A percentile compares a stretch with the other conserved stretches of the same genome.
Conservation (phyloP, 805 yeast species). For the Debaryomyces prosopidis region DNA sequence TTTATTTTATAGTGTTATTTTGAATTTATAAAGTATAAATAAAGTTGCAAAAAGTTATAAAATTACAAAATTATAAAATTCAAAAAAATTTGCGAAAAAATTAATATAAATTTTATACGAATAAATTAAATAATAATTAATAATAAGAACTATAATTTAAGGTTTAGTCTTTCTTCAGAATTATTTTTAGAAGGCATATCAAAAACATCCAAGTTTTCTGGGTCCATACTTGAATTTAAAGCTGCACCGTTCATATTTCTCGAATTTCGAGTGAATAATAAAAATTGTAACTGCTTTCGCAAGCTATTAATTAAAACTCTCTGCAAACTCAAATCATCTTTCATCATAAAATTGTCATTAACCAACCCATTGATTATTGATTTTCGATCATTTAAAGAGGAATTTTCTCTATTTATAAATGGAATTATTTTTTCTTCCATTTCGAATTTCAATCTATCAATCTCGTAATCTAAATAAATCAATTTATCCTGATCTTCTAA, state of each 20-base stretch:
- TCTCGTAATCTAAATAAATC: constrained; percentile 37
- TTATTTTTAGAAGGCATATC: constrained; percentile 27
- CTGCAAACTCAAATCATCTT: constrained; percentile 50
- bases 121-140: too few relatives aligned
- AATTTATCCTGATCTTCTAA: constrained; percentile 28
- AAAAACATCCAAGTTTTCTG: constrained; percentile 18
- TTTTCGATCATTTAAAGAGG: constrained; percentile 25
- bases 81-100: too few relatives aligned
- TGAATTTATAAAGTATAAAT: too few relatives aligned
- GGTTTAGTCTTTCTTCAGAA: constrained; percentile 36
- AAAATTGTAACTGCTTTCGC: constrained; percentile 52
- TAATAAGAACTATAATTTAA: constrained; percentile 21
- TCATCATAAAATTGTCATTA: constrained; percentile 39
- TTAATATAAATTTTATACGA: not conserved
- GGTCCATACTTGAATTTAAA: not conserved
- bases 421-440: constrained; percentile 40
- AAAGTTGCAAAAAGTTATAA: too few relatives aligned
- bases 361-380: constrained; percentile 31
- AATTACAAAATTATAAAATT: too few relatives aligned
- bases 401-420: constrained; percentile 24
- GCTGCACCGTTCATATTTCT: constrained; percentile 11
- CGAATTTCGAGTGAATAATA: constrained; percentile 41
- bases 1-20: too few relatives aligned
- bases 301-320: constrained; percentile 44
- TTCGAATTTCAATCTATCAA: constrained; percentile 45